These are phyloP conservation scores for Teunomyces pallodes DNA, from an alignment of 805 yeast species.

Conservation along the genomic window DNA sequence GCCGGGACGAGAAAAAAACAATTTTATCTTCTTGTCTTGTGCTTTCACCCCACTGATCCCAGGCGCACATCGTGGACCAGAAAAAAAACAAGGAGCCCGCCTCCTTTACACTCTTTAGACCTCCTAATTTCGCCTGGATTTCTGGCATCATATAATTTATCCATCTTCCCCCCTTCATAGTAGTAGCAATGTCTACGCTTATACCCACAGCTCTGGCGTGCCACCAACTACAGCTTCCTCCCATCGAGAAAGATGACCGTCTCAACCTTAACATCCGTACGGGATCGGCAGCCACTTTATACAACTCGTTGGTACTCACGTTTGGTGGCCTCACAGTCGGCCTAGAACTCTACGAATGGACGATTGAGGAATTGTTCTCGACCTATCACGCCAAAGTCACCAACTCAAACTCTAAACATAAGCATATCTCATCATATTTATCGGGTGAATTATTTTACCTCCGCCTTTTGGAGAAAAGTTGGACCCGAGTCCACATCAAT, in stretches of 20 bases:
- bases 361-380: conserved; percentile 36
- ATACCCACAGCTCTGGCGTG: conserved; percentile 65
- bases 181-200: conserved; percentile 50
- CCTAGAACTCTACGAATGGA: conserved; percentile 41
- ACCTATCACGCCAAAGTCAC: conserved; percentile 33
- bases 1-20: too few relatives aligned
- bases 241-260: conserved; percentile 51
- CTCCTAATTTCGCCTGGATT: background rate
- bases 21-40: background rate
- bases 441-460: conserved; percentile 65
- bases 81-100: background rate
- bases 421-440: conserved; percentile 37
- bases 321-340: conserved; percentile 70
- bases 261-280: conserved; percentile 59
- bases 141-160: background rate
- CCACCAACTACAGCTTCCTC: conserved; percentile 55
- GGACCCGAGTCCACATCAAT: conserved; percentile 44
- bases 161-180: background rate
- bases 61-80: background rate
- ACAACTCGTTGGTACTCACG: conserved; percentile 59
- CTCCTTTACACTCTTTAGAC: background rate
- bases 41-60: background rate
- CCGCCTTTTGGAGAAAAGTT: conserved; percentile 54
- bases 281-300: conserved; percentile 60
- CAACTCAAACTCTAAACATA: conserved; percentile 22